Percentiles rank a stretch among this genome's conserved stretches.
Conservation (phyloP, 768 basidiomycete genomes). For the Suillus tomentosus region DNA sequence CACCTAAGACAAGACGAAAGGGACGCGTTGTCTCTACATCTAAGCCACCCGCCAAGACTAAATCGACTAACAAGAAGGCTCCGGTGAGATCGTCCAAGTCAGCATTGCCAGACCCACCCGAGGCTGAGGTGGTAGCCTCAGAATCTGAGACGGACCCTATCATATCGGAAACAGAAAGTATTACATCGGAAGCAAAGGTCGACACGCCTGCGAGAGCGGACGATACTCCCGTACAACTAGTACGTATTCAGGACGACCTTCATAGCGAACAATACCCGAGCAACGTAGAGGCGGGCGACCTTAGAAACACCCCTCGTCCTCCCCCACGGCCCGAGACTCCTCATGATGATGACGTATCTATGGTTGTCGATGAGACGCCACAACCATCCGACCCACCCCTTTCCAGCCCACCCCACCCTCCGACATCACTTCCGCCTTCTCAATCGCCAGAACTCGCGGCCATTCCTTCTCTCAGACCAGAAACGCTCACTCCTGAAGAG, state of each 20-base stretch:
- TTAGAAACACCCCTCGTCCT: not conserved
- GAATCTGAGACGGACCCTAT: not conserved
- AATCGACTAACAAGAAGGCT: not conserved
- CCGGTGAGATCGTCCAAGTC: not conserved
- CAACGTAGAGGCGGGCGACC: not conserved
- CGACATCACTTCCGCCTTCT: conserved; percentile 12
- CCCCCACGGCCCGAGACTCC: not conserved
- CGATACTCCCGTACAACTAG: not conserved
- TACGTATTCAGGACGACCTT: not conserved
- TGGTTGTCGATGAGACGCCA: conserved; percentile 3
- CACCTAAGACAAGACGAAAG: conserved; percentile 15
- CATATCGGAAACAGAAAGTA: not conserved
- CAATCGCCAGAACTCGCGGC: conserved; percentile 16
- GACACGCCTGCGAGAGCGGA: not conserved
- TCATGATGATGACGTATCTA: not conserved
- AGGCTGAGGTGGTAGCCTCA: not conserved
- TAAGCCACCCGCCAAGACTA: not conserved
- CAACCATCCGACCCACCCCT: not conserved
- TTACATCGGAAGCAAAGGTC: not conserved
- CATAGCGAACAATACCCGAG: not conserved
- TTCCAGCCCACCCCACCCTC: not conserved
- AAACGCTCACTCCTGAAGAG: conserved; percentile 46
- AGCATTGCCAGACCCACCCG: not conserved
- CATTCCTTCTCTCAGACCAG: conserved; percentile 18
- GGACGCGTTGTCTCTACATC: not conserved